Conservation (phyloP, 495 filamentous ascomycete species). For the Pyronema omphalodes region DNA sequence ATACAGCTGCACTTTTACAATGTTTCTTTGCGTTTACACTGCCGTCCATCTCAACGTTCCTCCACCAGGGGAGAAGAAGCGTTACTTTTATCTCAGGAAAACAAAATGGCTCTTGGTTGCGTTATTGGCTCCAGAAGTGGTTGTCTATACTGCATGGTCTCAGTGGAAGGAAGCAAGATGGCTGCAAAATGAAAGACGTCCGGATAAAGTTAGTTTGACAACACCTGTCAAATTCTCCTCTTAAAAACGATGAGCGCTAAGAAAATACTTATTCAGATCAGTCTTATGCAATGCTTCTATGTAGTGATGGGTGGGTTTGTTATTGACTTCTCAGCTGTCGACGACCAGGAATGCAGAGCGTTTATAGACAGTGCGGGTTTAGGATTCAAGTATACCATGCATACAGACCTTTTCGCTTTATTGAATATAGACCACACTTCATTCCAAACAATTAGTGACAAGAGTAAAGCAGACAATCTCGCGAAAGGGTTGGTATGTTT, state of each 20-base stretch:
- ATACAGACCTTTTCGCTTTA: no score
- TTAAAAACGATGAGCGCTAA: background rate
- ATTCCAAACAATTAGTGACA: constrained; percentile 1
- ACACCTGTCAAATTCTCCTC: background rate
- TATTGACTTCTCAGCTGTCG: constrained; percentile 2
- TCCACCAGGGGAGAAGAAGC: background rate
- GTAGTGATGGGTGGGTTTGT: constrained; percentile 22
- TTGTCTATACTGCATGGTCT: background rate
- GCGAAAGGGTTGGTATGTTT: constrained; percentile 5
- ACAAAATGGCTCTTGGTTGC: constrained; percentile 3
- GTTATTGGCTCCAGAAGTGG: constrained; percentile 5
- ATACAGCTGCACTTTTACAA: constrained; percentile 14
- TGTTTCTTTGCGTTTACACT: constrained; percentile 17
- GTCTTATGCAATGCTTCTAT: constrained; percentile 4
- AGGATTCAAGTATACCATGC: no score
- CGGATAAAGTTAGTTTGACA: background rate
- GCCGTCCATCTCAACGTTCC: constrained; percentile 8
- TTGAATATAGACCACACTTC: no score
- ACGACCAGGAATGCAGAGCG: background rate
- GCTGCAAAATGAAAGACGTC: no score
- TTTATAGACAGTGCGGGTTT: background rate
- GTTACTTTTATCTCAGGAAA: constrained; percentile 1
- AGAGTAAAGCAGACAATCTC: constrained; percentile 6
- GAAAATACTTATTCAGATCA: background rate
- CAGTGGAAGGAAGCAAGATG: background rate